Evolutionary conservation across 139 green algal species (phyloP).

Genomic region (Dunaliella sp.): DNA sequence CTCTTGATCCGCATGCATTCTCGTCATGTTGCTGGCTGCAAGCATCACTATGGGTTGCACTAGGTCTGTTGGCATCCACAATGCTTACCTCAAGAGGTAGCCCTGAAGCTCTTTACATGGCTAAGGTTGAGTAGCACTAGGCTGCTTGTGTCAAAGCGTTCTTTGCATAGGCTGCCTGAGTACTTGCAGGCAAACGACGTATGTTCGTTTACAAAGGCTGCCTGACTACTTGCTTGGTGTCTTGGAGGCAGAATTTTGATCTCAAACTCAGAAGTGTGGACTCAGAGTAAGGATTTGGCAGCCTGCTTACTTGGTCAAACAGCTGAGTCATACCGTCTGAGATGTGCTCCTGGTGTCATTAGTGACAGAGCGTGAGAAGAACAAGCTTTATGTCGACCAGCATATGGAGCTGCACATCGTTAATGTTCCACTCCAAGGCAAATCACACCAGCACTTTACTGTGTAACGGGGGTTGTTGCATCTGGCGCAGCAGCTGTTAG

Average conservation of each 20-base stretch:
- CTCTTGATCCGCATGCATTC: not conserved
- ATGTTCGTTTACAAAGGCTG: not conserved
- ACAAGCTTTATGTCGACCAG: no score
- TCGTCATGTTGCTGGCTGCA: not conserved
- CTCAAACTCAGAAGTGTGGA: no score
- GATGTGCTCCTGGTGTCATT: no score
- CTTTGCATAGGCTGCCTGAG: not conserved
- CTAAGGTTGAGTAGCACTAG: not conserved
- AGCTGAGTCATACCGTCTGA: no score
- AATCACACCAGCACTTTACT: not conserved
- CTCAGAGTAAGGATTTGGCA: no score
- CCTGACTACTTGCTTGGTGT: not conserved
- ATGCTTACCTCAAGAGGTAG: not conserved
- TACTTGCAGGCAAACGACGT: not conserved
- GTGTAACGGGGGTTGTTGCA: not conserved
- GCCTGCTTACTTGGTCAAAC: no score
- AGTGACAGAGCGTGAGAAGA: no score
- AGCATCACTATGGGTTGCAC: no score
- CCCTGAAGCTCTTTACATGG: not conserved
- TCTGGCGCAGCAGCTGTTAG: not conserved
- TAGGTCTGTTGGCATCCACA: not conserved
- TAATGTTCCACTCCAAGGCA: not conserved
- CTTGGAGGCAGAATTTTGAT: no score
- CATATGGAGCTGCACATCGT: no score
- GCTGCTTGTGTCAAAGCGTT: not conserved